Evolutionary conservation across 2,329 filamentous ascomycete species (phyloP).

Genomic region (Colletotrichum liaoningense): DNA sequence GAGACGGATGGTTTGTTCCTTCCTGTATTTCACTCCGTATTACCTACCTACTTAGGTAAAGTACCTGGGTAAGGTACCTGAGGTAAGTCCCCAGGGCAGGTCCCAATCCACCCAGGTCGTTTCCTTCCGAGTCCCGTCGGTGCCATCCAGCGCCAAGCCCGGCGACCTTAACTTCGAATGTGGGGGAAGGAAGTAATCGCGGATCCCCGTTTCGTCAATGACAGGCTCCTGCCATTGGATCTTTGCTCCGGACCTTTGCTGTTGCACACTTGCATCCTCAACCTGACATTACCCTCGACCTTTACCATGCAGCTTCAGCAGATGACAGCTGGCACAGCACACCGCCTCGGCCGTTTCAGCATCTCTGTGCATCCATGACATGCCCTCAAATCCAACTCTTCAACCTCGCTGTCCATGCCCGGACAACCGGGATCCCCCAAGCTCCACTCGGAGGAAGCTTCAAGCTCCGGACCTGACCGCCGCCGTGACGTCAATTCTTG

Average conservation of each 20-base stretch:
- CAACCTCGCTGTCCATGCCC: not conserved
- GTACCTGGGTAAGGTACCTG: too few relatives aligned
- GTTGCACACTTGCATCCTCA: slow-evolving; percentile 10
- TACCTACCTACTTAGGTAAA: too few relatives aligned
- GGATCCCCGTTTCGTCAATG: slow-evolving; percentile 21
- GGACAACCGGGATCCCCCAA: slow-evolving; percentile 5
- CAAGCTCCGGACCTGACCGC: not conserved
- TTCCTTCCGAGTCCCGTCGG: slow-evolving; percentile 6
- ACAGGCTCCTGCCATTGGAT: slow-evolving; percentile 10
- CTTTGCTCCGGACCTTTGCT: not conserved
- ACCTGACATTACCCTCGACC: not conserved
- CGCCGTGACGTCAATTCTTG: slow-evolving; percentile 11
- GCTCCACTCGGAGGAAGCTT: slow-evolving; percentile 1
- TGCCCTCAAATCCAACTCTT: not conserved
- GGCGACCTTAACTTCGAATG: slow-evolving; percentile 4
- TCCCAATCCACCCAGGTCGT: slow-evolving; percentile 3
- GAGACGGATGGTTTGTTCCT: slow-evolving; percentile 10
- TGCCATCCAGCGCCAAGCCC: slow-evolving; percentile 23
- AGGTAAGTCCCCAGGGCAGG: not conserved
- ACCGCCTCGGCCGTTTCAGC: slow-evolving; percentile 33
- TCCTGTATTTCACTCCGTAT: not conserved
- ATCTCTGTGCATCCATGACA: not conserved
- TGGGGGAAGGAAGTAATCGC: slow-evolving; percentile 13
- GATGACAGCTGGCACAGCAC: not conserved
- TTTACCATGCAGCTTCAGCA: not conserved